These are phyloP conservation scores for Phialocephala subalpina DNA, from an alignment of 2,329 filamentous ascomycete species.

Conservation along the genomic window DNA sequence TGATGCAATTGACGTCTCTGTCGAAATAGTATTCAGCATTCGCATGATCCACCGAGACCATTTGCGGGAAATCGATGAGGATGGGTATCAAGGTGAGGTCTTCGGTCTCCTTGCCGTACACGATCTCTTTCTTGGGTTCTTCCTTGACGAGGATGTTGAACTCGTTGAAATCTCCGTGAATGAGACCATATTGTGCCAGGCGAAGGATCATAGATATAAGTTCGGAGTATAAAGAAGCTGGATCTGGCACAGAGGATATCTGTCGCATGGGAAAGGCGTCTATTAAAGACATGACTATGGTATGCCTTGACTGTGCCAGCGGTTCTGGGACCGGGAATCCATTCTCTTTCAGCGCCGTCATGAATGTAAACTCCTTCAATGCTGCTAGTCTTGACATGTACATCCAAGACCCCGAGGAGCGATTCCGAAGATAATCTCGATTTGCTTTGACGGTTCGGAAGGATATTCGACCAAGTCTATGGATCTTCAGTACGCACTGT, in stretches of 20 bases:
- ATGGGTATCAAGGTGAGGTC: slow-evolving; percentile 73
- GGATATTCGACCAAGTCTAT: slow-evolving; percentile 92
- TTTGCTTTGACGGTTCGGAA: slow-evolving; percentile 97
- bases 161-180: slow-evolving; percentile 99
- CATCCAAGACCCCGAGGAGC: slow-evolving; percentile 90
- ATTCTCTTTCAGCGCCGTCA: slow-evolving; percentile 83
- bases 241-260: slow-evolving; percentile 83
- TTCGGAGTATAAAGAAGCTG: slow-evolving; percentile 88
- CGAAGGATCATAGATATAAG: slow-evolving; percentile 86
- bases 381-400: slow-evolving; percentile 94
- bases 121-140: slow-evolving; percentile 49
- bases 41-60: slow-evolving; percentile 91
- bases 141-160: slow-evolving; percentile 98
- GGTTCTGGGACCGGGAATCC: slow-evolving; percentile 92
- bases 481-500: slow-evolving; percentile 92
- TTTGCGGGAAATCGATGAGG: slow-evolving; percentile 97
- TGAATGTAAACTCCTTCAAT: slow-evolving; percentile 93
- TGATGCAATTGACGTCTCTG: slow-evolving; percentile 93
- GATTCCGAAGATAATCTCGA: slow-evolving; percentile 90
- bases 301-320: slow-evolving; percentile 89
- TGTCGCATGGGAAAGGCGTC: slow-evolving; percentile 93
- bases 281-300: slow-evolving; percentile 93
- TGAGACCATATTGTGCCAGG: slow-evolving; percentile 85
- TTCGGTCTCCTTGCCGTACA: slow-evolving; percentile 52
- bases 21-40: slow-evolving; percentile 99